phyloP scores from a whole-genome alignment of 805 yeast genomes.

The Saccharomycopsis fodiens region DNA sequence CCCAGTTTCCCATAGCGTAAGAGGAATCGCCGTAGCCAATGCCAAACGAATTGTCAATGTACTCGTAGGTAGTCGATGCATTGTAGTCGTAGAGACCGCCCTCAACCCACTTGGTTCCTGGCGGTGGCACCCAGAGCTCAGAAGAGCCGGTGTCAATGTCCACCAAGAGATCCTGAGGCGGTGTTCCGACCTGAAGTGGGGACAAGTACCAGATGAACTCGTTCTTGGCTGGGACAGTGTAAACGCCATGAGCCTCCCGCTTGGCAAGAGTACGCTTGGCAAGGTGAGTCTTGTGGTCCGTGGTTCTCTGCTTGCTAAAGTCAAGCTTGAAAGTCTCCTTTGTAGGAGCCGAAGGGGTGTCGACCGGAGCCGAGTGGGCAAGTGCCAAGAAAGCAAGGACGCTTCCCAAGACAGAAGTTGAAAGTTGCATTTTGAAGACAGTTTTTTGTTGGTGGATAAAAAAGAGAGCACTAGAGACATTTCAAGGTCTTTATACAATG shows the following conservation, averaged over 20 bases:
- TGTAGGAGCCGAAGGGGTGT: too few relatives aligned
- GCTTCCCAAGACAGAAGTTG: too few relatives aligned
- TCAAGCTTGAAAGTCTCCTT: too few relatives aligned
- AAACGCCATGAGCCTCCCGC: too few relatives aligned
- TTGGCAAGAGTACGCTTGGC: constrained; percentile 7
- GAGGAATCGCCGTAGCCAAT: constrained; percentile 42
- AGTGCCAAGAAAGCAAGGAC: too few relatives aligned
- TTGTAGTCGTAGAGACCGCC: constrained; percentile 33
- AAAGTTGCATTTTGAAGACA: too few relatives aligned
- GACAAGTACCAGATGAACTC: constrained; percentile 39
- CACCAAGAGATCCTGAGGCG: constrained; percentile 35
- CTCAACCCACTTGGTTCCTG: constrained; percentile 11
- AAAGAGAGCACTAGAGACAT: too few relatives aligned
- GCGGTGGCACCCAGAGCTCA: constrained; percentile 36
- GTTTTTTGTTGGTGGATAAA: too few relatives aligned
- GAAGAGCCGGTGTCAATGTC: constrained; percentile 45
- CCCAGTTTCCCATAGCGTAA: constrained; percentile 44
- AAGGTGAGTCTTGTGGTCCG: background rate
- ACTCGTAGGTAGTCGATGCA: constrained; percentile 30
- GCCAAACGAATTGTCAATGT: constrained; percentile 27
- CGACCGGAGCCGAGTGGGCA: too few relatives aligned
- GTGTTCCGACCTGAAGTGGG: constrained; percentile 29
- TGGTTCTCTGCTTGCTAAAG: constrained; percentile 1
- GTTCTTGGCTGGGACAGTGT: too few relatives aligned
- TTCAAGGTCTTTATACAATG: too few relatives aligned